Evolutionary conservation across 2,329 filamentous ascomycete genomes (phyloP), one percentile per base, ranked within the genome.

Genomic region (Fusarium napiforme): DNA sequence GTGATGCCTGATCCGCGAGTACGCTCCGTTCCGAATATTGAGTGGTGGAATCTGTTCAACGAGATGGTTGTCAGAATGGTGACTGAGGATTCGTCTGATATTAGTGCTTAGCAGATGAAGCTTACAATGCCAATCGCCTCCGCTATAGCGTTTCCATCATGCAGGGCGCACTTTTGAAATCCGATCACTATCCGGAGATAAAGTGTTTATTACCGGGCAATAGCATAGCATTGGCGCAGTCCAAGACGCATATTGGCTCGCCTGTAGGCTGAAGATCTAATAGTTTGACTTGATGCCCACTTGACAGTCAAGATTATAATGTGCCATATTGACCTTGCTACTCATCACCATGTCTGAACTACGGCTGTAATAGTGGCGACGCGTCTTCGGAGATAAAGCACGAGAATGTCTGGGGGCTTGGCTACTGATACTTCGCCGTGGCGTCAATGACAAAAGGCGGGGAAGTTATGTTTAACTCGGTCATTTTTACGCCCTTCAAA

Each of bases 1-100:
- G 61, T 59, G 5, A 59, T 66, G 61, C 61, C 64, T 7, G 50
- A 67, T 30, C 50, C 61, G 2, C 64, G 60, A 9, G 26, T 43
- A 4, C 50, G 61, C 4, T 67, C 45, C 1, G 37, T 67, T 21
- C 50, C 26, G 3, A 50, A 45, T 28, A 32, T 39, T 23, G 7
- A 52, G 11, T 66, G 50, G 64, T 67, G 61, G 61, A 4, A 26
- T 18, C 2, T 66, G 0, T 66, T 66, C 12, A 66, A 34, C 3
- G 26, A 58, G 11, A 39, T 23, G 37, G 37, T 66, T 28, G 7
- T 26, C 7, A 40, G 2, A 12, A 19, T 67, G 3, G 43, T 23
- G 18, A 39, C n/a, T 8, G 50, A 39, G 23, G 18, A 15, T 8
- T 21, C 4, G 0, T 3, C n/a, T 23, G 42, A 50, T 16, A 6